Evolutionary conservation across 441 rosid species (phyloP), one percentile per base, ranked within the genome.

Genomic region (Francoa sonchifolia): DNA sequence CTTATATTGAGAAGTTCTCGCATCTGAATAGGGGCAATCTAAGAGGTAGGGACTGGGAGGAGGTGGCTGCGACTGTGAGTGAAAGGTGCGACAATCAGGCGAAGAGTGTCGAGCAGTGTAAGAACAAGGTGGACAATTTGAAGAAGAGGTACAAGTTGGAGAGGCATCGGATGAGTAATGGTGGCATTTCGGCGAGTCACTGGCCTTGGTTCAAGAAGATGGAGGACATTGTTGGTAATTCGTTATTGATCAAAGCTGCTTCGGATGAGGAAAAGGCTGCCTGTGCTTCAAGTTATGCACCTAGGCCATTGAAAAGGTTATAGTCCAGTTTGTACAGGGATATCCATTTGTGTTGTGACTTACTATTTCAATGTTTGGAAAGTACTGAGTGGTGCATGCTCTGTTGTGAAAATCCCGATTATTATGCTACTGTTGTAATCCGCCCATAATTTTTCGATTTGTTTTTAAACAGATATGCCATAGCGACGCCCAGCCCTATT

Each of bases 201-300:
- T 89, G 98, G 98, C 94, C 85, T 35, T 89, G 94, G 98, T 85
- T 82, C 33, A 79, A 77, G 67, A 73, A 76, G 55, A 75, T 89
- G 71, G 98, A 85, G 57, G 94, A 67, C 35, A 85, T 85, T 21
- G 77, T 89, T 6, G 96, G 92, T 3, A 77, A 66, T 69, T 39
- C 53, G 28, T 27, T 48, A 35, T 55, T 50, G 4, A 21, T 37
- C 44, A 57, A 48, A 59, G 54, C 54, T 16, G 61, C 55, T 0
- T 27, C 61, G 2, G 78, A 74, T 32, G 90, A 80, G 2, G 82
- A 77, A 21, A 67, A 71, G 47, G 61, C 50, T 0, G 25, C 11
- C 19, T 50, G 11, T 30, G 33, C 26, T 13, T 33, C 41, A 15
- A 39, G 38, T 2, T 31, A 31, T 40, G 39, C 55, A 3, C 12